Conservation (phyloP, 345 rosid genomes). For the Salix koriyanagi region DNA sequence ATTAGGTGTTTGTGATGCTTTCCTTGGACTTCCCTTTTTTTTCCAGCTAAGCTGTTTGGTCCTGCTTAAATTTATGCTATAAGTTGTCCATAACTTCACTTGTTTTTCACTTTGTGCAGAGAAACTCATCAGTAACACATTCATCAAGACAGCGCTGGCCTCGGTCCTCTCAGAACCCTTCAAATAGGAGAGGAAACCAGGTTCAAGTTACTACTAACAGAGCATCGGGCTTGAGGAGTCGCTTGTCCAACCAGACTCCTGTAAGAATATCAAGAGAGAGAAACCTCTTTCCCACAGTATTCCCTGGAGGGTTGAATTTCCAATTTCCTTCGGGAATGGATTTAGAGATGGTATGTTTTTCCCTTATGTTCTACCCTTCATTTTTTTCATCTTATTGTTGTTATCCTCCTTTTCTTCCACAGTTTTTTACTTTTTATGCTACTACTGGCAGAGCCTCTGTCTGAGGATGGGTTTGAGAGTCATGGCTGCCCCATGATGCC, state of each 20-base stretch:
- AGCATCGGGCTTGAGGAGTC: slow-evolving; percentile 47
- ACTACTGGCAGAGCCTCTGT: neutral
- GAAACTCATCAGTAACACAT: slow-evolving; percentile 30
- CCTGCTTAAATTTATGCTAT: neutral
- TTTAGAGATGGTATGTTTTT: slow-evolving; percentile 56
- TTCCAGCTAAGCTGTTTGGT: neutral
- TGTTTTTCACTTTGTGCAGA: slow-evolving; percentile 26
- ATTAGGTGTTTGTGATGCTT: neutral
- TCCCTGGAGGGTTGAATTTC: slow-evolving; percentile 24
- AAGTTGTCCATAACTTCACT: neutral
- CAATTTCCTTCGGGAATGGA: slow-evolving; percentile 67
- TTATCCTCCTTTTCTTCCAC: neutral
- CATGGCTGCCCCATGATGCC: neutral
- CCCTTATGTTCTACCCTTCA: neutral
- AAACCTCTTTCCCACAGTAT: neutral
- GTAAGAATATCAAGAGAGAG: slow-evolving; percentile 36
- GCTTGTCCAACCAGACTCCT: slow-evolving; percentile 38
- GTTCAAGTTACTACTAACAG: slow-evolving; percentile 41
- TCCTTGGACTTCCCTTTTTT: neutral
- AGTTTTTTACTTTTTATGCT: neutral
- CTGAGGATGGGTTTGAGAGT: neutral
- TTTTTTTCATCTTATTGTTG: neutral
- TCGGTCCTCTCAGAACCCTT: slow-evolving; percentile 35
- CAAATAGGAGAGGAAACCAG: slow-evolving; percentile 47
- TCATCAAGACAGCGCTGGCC: slow-evolving; percentile 37